Evolutionary conservation across 352 stramenopile genomes (phyloP), one percentile per base, ranked within the genome.

Genomic region (Pythium phragmiticola): DNA sequence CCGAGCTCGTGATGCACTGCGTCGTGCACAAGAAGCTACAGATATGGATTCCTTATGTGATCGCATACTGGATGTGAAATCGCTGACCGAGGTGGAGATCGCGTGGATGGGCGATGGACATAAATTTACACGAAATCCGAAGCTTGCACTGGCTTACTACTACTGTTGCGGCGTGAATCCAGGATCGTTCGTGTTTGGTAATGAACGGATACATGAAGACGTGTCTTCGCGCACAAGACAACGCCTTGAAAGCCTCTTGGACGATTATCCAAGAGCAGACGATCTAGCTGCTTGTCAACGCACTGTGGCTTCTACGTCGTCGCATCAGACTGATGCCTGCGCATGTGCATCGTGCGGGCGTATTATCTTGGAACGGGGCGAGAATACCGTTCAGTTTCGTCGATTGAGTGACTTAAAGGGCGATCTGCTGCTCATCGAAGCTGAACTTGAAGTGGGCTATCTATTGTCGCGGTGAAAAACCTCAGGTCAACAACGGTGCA

Each of bases 111-210:
- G 12, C 7, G n/a, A 48, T 23, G 42, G 42, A 11, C 60, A 72
- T 4, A n/a, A 33, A 19, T 72, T 65, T n/a, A 63, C 58, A 3
- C 41, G 28, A 23, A 49, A 68, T 43, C 60, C 66, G 1, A 54
- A 23, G 3, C 49, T 68, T 7, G 60, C 59, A 0, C 45, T 72
- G n/a, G 58, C n/a, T 4, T 72, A 65, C 36, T 72, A 65, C 26
- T 62, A 72, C 28, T 72, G 59, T 21, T 68, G 59, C 37, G 58
- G 37, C 5, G 43, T 36, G 0, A 17, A 72, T 17, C 59, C 59
- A 8, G 4, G 37, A 0, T 45, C 53, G 0, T 68, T 68, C 45
- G 65, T 65, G 8, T 62, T 61, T 39, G 59, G 48, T 1, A 60
- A 72, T 17, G 59, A 68, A 19, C 65, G 52, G 21, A 17, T 72